phyloP scores from a whole-genome alignment of 1,284 basidiomycete genomes.

The Anthracocystis panici-leucophaei region DNA sequence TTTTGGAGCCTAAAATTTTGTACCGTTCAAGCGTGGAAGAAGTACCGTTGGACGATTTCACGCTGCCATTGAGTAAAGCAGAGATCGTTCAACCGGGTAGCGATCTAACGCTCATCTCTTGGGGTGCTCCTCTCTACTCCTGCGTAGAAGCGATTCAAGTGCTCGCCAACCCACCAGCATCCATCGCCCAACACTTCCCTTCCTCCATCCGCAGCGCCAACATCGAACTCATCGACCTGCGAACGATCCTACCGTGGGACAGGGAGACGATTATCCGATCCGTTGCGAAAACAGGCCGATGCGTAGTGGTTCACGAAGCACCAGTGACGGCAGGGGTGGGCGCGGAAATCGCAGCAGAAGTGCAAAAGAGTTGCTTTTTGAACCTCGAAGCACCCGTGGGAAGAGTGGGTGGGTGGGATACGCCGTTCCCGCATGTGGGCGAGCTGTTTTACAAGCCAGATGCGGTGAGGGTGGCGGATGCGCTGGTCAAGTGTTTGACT shows the following conservation, averaged over 20 bases:
- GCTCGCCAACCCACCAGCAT: conserved; percentile 77
- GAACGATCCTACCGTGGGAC: conserved; percentile 91
- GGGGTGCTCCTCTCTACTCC: conserved; percentile 91
- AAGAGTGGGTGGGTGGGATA: conserved; percentile 57
- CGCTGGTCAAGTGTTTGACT: conserved; percentile 43
- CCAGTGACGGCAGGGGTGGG: conserved; percentile 61
- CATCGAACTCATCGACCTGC: conserved; percentile 89
- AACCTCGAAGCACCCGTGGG: conserved; percentile 55
- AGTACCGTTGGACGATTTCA: conserved; percentile 88
- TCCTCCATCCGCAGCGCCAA: conserved; percentile 77
- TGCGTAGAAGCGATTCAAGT: conserved; percentile 83
- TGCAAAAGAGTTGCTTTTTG: conserved; percentile 61
- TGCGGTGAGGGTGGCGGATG: conserved; percentile 52
- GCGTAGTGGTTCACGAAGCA: conserved; percentile 64
- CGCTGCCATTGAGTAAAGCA: conserved; percentile 81
- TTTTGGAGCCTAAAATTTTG: conserved; percentile 93
- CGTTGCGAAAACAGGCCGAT: conserved; percentile 61
- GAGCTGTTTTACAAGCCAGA: conserved; percentile 64
- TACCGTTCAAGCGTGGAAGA: conserved; percentile 91
- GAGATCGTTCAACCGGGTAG: conserved; percentile 81
- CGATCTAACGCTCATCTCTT: conserved; percentile 88
- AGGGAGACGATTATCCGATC: conserved; percentile 73
- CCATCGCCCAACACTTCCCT: conserved; percentile 79
- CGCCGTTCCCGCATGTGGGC: conserved; percentile 59
- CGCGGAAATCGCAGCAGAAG: conserved; percentile 58